A percentile compares a stretch with the other conserved stretches of the same genome.
Evolutionary conservation across 192 early-diverging fungal genomes (phyloP).

Genomic region (Gorgonomyces haynaldii): DNA sequence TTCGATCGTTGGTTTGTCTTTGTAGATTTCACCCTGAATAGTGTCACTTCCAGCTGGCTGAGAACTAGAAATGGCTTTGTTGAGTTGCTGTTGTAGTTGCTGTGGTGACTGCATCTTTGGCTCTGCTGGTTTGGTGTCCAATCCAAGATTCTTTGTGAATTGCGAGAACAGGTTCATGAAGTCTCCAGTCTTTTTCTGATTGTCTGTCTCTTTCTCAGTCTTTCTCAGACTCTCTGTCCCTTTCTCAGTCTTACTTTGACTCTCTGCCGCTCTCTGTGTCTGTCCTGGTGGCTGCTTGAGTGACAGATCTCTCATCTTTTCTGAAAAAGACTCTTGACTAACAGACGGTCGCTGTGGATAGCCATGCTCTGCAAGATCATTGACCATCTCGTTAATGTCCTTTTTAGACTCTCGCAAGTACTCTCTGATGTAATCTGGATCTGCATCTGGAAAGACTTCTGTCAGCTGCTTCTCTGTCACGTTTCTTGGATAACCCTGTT

Average conservation of each 20-base stretch:
- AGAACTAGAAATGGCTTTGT: no score
- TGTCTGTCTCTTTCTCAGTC: no score
- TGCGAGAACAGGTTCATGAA: not conserved
- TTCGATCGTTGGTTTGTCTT: conserved; percentile 12
- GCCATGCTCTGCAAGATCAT: not conserved
- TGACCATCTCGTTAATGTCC: not conserved
- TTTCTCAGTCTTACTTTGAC: no score
- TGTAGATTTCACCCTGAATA: conserved; percentile 16
- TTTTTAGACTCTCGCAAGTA: no score
- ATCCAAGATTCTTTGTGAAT: not conserved
- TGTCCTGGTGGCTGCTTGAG: no score
- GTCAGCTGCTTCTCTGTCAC: conserved; percentile 22
- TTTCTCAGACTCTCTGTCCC: no score
- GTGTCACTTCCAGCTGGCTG: conserved; percentile 24
- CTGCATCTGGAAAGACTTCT: conserved; percentile 57
- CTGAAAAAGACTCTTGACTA: not conserved
- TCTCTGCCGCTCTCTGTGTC: no score
- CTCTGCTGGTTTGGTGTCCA: no score
- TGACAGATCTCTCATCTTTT: no score
- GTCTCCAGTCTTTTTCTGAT: not conserved
- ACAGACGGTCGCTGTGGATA: not conserved
- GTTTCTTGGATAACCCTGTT: no score
- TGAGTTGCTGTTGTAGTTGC: no score
- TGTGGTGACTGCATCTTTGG: no score
- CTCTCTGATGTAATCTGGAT: conserved; percentile 40